Percentiles rank a stretch among this genome's conserved stretches.
Conservation (phyloP, 78 protist genomes). For the Trichosphaerium sp. region DNA sequence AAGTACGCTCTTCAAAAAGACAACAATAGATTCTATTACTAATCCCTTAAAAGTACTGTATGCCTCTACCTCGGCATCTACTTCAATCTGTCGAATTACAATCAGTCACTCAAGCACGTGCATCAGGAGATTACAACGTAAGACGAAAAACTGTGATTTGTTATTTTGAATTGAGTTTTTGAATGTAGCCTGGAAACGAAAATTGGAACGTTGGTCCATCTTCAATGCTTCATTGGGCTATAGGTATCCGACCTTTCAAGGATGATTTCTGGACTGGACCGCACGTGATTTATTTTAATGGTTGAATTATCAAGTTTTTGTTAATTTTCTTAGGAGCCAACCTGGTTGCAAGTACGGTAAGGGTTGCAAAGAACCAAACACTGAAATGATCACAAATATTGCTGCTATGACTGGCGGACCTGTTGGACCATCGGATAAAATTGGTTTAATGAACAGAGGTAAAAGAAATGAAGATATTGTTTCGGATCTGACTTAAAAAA, state of each 20-base stretch:
- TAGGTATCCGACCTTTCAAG: not conserved
- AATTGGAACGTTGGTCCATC: not conserved
- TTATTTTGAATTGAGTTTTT: not conserved
- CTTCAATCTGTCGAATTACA: not conserved
- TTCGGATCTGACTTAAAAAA: no score
- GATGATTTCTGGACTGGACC: not conserved
- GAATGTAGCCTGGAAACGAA: not conserved
- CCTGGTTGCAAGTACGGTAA: no score
- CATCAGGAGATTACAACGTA: not conserved
- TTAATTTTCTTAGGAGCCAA: no score
- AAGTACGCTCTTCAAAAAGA: not conserved
- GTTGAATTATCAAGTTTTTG: no score
- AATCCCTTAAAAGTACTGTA: not conserved
- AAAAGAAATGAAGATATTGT: no score
- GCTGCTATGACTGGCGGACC: no score
- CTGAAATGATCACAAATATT: no score
- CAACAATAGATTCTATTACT: not conserved
- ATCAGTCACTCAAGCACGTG: not conserved
- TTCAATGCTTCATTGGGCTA: not conserved
- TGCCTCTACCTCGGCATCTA: not conserved
- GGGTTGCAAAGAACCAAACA: no score
- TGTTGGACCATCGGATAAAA: no score
- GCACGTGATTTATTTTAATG: no score
- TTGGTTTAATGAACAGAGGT: no score
- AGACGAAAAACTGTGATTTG: not conserved